These are phyloP conservation scores for Carex pumila DNA, from an alignment of 176 grass and related monocot genomes.

Conservation along the genomic window DNA sequence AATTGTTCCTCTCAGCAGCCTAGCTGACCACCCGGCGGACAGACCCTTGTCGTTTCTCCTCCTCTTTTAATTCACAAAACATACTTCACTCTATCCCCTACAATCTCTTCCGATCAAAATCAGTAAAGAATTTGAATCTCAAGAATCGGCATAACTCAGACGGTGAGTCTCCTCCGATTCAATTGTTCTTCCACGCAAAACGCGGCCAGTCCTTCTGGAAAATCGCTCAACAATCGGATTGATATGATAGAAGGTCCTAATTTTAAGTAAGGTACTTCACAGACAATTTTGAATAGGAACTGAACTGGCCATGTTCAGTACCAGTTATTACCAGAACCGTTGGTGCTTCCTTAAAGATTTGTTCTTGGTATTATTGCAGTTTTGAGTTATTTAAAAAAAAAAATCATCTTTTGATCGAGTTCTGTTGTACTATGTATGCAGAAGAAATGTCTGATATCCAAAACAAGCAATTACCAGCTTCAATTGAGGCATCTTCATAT, in stretches of 20 bases:
- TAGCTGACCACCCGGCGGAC: no score
- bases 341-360: neutral
- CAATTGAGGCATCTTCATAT: neutral
- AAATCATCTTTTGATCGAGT: neutral
- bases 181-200: neutral
- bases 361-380: neutral
- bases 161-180: neutral
- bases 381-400: neutral
- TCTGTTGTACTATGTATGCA: neutral
- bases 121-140: neutral
- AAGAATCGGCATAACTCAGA: neutral
- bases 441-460: neutral
- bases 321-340: neutral
- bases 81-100: neutral
- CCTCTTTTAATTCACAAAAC: neutral
- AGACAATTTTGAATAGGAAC: neutral
- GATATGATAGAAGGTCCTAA: neutral
- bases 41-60: neutral
- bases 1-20: no score
- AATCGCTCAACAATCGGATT: neutral
- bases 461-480: slow-evolving; percentile 1
- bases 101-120: no score
- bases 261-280: neutral
- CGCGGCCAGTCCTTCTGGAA: neutral
- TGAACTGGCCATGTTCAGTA: neutral